These are phyloP conservation scores for Auricularia heimuer DNA, from an alignment of 768 basidiomycete species.

Conservation along the genomic window DNA sequence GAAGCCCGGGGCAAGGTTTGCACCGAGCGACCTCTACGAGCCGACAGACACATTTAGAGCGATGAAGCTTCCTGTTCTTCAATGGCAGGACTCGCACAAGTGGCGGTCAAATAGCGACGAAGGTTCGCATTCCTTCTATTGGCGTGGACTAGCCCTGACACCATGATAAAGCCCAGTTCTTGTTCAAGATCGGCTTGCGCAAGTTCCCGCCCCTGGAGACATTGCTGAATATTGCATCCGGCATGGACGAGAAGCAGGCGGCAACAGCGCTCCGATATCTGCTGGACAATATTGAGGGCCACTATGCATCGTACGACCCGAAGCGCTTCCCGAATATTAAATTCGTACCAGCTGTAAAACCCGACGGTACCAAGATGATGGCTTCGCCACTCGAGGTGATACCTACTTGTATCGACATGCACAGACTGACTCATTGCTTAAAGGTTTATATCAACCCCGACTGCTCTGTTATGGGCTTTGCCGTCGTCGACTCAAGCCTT, in stretches of 20 bases:
- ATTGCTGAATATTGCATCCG: slow-evolving; percentile 61
- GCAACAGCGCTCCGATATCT: slow-evolving; percentile 69
- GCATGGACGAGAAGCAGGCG: slow-evolving; percentile 39
- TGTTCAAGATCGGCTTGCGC: slow-evolving; percentile 60
- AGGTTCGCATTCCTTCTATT: slow-evolving; percentile 36
- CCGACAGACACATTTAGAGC: slow-evolving; percentile 62
- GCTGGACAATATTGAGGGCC: slow-evolving; percentile 54
- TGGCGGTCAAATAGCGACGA: slow-evolving; percentile 82
- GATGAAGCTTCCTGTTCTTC: slow-evolving; percentile 71
- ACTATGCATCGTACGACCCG: slow-evolving; percentile 54
- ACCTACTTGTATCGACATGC: neutral
- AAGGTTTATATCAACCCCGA: slow-evolving; percentile 63
- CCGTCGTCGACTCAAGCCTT: slow-evolving; percentile 46
- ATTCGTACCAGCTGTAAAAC: slow-evolving; percentile 69
- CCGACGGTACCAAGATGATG: slow-evolving; percentile 37
- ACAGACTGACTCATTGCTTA: neutral
- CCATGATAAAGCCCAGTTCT: slow-evolving; percentile 54
- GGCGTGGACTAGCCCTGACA: neutral
- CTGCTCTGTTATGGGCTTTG: slow-evolving; percentile 71
- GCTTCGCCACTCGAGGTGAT: slow-evolving; percentile 58
- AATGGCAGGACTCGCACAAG: slow-evolving; percentile 71
- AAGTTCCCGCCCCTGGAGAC: slow-evolving; percentile 58
- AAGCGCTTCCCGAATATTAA: slow-evolving; percentile 44
- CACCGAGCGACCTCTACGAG: slow-evolving; percentile 75
- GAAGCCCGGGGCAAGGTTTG: slow-evolving; percentile 31